phyloP scores from a whole-genome alignment of 2,329 filamentous ascomycete genomes.

The Shiraia sp. region DNA sequence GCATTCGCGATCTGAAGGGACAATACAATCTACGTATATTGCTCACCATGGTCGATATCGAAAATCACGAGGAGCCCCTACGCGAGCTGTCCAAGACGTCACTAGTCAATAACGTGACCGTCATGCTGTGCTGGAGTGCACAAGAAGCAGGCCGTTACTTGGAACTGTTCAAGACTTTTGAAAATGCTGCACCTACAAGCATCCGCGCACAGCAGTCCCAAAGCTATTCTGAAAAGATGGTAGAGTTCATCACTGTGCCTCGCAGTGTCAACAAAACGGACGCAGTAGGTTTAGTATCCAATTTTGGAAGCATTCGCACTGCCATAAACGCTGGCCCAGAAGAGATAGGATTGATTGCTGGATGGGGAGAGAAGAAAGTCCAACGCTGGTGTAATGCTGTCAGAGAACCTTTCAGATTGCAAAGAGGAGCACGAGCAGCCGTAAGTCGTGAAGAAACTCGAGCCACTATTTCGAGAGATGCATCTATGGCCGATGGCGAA shows the following conservation, averaged over 20 bases:
- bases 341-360: conserved; percentile 79
- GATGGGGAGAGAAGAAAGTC: conserved; percentile 96
- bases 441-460: conserved; percentile 40
- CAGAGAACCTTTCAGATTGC: conserved; percentile 80
- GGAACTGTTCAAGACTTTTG: conserved; percentile 92
- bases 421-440: conserved; percentile 67
- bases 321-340: conserved; percentile 88
- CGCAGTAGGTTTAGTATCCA: conserved; percentile 84
- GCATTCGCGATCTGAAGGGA: conserved; percentile 81
- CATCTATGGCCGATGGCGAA: conserved; percentile 31
- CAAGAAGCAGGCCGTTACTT: conserved; percentile 92
- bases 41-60: conserved; percentile 90
- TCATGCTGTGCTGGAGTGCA: conserved; percentile 92
- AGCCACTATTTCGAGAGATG: conserved; percentile 27
- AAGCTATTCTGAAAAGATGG: conserved; percentile 81
- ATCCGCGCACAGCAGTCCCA: conserved; percentile 86
- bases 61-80: conserved; percentile 87
- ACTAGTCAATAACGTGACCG: conserved; percentile 86
- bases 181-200: conserved; percentile 78
- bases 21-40: conserved; percentile 87
- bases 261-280: conserved; percentile 93
- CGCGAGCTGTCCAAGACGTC: conserved; percentile 92
- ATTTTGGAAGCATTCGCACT: conserved; percentile 85
- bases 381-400: conserved; percentile 81
- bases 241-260: conserved; percentile 91